Percentiles rank a stretch among this genome's conserved stretches.
Conservation (phyloP, 202 grass and related monocot genomes). For the Tripidium arundinaceum region DNA sequence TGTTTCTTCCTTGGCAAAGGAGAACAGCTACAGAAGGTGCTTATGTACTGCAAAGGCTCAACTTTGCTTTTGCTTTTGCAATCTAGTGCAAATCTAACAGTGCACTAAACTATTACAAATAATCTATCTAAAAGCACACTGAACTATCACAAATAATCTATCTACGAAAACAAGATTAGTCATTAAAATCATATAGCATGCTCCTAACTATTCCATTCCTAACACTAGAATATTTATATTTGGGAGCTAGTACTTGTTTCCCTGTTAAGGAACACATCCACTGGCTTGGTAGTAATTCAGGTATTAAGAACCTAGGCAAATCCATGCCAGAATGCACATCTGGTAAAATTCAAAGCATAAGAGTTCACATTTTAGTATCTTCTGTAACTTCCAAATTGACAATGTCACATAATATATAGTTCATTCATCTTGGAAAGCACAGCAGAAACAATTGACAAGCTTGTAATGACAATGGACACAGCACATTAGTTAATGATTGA, state of each 20-base stretch:
- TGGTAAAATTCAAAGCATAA: neutral
- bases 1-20: neutral
- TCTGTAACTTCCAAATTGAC: neutral
- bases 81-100: constrained; percentile 16
- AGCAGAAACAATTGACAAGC: no score
- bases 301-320: no score
- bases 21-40: neutral
- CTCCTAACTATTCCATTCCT: no score
- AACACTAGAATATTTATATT: no score
- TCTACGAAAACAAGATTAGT: no score
- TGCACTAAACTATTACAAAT: neutral
- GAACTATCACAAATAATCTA: neutral
- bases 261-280: no score
- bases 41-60: neutral
- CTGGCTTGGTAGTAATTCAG: no score
- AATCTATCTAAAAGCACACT: neutral
- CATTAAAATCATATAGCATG: no score
- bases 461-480: no score
- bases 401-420: neutral
- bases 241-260: no score
- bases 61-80: neutral
- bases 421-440: neutral
- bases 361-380: neutral
- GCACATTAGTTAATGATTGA: no score
- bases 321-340: neutral